A percentile compares a stretch with the other conserved stretches of the same genome.
These are phyloP conservation scores for Carex kokanica DNA, from an alignment of 176 grass and related monocot species.

Conservation along the genomic window DNA sequence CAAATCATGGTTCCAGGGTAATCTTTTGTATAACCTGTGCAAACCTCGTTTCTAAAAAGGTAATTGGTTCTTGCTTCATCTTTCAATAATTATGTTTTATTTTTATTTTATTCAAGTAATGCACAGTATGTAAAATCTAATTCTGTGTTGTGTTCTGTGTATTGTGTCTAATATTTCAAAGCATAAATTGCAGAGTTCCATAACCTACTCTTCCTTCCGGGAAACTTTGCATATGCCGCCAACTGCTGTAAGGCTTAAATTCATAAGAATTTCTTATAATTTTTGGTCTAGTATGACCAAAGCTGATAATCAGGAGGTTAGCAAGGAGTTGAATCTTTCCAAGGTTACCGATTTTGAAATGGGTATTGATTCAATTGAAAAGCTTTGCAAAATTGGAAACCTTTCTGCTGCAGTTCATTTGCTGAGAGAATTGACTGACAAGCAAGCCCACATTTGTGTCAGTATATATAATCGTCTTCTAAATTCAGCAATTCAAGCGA, in stretches of 20 bases:
- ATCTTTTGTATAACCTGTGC: background rate
- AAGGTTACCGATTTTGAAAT: slow-evolving; percentile 9
- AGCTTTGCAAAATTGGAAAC: slow-evolving; percentile 52
- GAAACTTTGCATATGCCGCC: background rate
- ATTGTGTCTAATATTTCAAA: background rate
- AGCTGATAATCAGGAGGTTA: slow-evolving; percentile 7
- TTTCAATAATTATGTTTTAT: background rate
- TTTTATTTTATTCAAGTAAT: background rate
- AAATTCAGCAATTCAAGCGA: slow-evolving; percentile 35
- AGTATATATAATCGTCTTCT: slow-evolving; percentile 47
- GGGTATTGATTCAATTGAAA: slow-evolving; percentile 33
- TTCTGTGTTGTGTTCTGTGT: background rate
- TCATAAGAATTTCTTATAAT: slow-evolving; percentile 3
- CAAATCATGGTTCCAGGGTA: background rate
- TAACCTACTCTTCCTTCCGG: background rate
- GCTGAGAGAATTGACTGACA: slow-evolving; percentile 38
- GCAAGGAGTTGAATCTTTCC: background rate
- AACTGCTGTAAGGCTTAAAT: slow-evolving; percentile 4
- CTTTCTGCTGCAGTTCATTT: slow-evolving; percentile 38
- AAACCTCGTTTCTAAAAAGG: background rate
- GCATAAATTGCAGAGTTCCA: slow-evolving; percentile 3
- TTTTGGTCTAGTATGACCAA: background rate
- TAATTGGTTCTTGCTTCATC: slow-evolving; percentile 2
- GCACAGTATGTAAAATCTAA: background rate
- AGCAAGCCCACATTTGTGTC: slow-evolving; percentile 34